phyloP scores from a whole-genome alignment of 441 rosid genomes.

The Rhodomyrtus psidioides region DNA sequence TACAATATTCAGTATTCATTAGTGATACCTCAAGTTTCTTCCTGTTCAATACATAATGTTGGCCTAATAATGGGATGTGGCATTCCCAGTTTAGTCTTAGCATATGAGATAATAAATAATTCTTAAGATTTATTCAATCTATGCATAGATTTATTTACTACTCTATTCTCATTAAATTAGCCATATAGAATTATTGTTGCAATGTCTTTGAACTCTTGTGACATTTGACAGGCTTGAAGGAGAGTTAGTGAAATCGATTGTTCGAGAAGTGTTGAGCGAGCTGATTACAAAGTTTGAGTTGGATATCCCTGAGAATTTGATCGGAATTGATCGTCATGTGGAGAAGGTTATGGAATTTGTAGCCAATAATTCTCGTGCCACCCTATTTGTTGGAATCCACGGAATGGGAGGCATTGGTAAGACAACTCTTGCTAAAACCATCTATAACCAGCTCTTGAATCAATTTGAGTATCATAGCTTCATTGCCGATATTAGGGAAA shows the following conservation, averaged over 20 bases:
- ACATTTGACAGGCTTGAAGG: too few relatives aligned
- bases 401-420: not conserved
- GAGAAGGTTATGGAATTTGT: not conserved
- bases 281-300: too few relatives aligned
- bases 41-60: not conserved
- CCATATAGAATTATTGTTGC: too few relatives aligned
- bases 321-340: too few relatives aligned
- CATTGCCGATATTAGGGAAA: not conserved
- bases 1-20: not conserved
- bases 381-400: not conserved
- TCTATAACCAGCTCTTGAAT: not conserved
- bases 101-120: too few relatives aligned
- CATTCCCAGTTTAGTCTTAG: fast-evolving
- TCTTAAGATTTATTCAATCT: too few relatives aligned
- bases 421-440: not conserved
- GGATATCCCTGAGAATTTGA: too few relatives aligned
- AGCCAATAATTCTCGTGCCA: not conserved
- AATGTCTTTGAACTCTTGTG: too few relatives aligned
- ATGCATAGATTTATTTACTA: not conserved
- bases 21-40: not conserved
- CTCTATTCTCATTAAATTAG: not conserved
- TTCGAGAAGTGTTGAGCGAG: too few relatives aligned
- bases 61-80: not conserved
- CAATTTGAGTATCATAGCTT: not conserved
- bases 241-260: too few relatives aligned